These are phyloP conservation scores for Geotrichum aggregatum DNA, from an alignment of 1,139 yeast genomes.

Conservation along the genomic window DNA sequence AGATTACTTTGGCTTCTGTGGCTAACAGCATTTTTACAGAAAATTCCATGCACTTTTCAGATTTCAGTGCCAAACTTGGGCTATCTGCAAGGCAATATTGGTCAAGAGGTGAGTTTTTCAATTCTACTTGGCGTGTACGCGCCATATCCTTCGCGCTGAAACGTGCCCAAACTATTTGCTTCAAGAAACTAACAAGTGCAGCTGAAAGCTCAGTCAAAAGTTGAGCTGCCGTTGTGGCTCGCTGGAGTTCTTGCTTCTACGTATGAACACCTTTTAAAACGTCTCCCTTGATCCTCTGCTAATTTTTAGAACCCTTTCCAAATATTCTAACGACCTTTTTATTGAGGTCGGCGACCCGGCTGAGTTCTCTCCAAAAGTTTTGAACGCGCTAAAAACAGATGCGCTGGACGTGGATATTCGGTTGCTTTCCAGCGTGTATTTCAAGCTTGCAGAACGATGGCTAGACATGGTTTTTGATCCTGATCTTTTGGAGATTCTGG, in stretches of 20 bases:
- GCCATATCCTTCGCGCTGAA: too few species aligned
- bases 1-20: too few species aligned
- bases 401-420: constrained; percentile 66
- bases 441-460: constrained; percentile 71
- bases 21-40: constrained; percentile 36
- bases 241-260: constrained; percentile 65
- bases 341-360: constrained; percentile 68
- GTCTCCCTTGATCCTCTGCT: background rate
- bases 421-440: constrained; percentile 61
- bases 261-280: constrained; percentile 28
- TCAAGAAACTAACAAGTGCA: constrained; percentile 25
- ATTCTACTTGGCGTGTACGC: background rate
- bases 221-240: constrained; percentile 86
- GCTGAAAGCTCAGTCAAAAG: constrained; percentile 57
- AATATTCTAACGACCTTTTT: constrained; percentile 51
- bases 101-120: constrained; percentile 41
- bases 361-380: constrained; percentile 55
- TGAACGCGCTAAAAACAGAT: constrained; percentile 78
- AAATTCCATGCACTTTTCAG: constrained; percentile 74
- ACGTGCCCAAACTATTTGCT: too few species aligned
- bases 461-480: constrained; percentile 60
- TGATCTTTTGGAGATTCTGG: constrained; percentile 54
- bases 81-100: constrained; percentile 78
- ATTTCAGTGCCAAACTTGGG: constrained; percentile 81
- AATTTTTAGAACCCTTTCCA: constrained; percentile 32